Percentiles rank a stretch among this genome's conserved stretches.
These are phyloP conservation scores for Calonectria hawksworthii DNA, from an alignment of 2,329 filamentous ascomycete species.

Conservation along the genomic window DNA sequence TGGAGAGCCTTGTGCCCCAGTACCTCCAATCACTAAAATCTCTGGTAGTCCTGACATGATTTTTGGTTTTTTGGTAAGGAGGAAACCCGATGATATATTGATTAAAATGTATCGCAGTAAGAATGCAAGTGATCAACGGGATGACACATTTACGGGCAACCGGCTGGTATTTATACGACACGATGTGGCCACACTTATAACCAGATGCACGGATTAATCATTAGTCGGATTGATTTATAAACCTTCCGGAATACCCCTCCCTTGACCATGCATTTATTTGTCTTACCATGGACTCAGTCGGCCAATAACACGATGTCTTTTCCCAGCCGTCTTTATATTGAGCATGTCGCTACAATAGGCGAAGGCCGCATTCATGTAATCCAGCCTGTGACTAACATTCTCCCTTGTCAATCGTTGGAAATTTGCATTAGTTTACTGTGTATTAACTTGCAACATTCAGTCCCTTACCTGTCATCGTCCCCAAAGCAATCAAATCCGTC, in stretches of 20 bases:
- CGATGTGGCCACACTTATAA: not conserved
- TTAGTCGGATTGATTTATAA: not conserved
- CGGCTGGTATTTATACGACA: not conserved
- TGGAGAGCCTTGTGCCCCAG: not conserved
- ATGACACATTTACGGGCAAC: not conserved
- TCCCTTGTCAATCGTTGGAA: not conserved
- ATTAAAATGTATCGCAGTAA: not conserved
- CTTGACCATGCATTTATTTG: not conserved
- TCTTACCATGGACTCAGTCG: not conserved
- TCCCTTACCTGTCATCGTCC: not conserved
- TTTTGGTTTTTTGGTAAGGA: not conserved
- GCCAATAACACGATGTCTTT: not conserved
- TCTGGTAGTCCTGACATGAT: not conserved
- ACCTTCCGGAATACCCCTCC: not conserved
- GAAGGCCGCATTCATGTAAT: not conserved
- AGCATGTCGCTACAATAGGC: not conserved
- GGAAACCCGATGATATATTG: not conserved
- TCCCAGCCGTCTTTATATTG: not conserved
- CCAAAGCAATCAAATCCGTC: not conserved
- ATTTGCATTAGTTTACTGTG: not conserved
- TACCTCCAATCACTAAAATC: not conserved
- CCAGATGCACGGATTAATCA: not conserved
- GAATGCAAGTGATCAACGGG: not conserved
- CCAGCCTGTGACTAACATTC: not conserved
- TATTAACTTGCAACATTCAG: rapidly evolving